Base-by-base conservation (phyloP, 768 basidiomycete genomes). In the Trametes punicea region DNA sequence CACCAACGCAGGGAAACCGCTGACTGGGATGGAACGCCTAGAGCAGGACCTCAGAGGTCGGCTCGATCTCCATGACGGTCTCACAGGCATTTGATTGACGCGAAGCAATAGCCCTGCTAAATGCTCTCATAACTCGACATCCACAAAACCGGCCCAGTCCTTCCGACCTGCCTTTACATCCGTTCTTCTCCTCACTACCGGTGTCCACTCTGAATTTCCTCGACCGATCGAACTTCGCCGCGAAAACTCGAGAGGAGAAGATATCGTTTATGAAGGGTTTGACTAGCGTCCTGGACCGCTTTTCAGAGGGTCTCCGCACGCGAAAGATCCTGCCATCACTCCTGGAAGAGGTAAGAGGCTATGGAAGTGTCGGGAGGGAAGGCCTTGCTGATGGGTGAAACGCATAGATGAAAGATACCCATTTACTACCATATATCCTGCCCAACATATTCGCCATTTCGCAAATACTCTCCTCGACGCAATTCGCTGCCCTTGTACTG, bases 161-260 rank as follows among this genome's bases (percentile, higher is more conserved):
- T 6, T 76, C 82, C 3, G 83, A 88, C 3, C 80, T 98, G 23
- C 88, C 93, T 3, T 81, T 87, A 0, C 87, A 93, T 65, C 69
- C 93, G 0, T 98, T 95, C 77, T 98, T 99, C 74, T 95, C 92
- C 1, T 96, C 93, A 4, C 77, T 98, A 10, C 92, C 96, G 6
- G 94, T 98, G 21, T 95, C 92, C 2, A 98, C 96, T 0, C 80
- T 99, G 29, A 94, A 93, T 66, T 99, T 98, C 73, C 75, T 99
- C 51, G 96, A 98, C 65, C 85, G 96, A 13, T 91, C 95, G 4
- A 96, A 88, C 55, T 99, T 98, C 68, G 91, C 94, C 0, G 84
- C 92, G 0, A 97, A 98, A 71, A 87, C 93, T 2, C 75, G 88
- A 53, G 96, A 98, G 73, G 97, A 98, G 67, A 98, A 98, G 69